Percentiles rank a stretch among this genome's conserved stretches.
phyloP scores from a whole-genome alignment of 768 basidiomycete genomes.

The Boletellus sp. region DNA sequence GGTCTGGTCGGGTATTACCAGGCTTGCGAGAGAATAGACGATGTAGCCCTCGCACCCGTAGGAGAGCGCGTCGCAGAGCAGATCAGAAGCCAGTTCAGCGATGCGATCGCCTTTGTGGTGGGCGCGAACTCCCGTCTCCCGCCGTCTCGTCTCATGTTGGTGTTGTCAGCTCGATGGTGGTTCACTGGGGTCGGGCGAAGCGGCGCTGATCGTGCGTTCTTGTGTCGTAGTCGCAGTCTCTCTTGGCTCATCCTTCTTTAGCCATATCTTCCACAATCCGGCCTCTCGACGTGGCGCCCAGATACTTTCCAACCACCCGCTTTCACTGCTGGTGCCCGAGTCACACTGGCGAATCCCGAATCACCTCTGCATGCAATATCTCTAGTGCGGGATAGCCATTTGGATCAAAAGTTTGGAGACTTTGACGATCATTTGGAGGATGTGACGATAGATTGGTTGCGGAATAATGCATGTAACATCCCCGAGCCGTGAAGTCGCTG shows the following conservation, averaged over 20 bases:
- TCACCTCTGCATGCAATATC: slow-evolving; percentile 46
- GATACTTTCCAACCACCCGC: slow-evolving; percentile 35
- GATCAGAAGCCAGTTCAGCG: slow-evolving; percentile 49
- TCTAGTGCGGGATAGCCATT: slow-evolving; percentile 47
- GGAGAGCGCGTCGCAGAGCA: slow-evolving; percentile 60
- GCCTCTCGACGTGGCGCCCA: slow-evolving; percentile 47
- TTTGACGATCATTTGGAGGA: slow-evolving; percentile 84
- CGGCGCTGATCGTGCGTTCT: slow-evolving; percentile 55
- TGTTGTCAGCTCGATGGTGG: slow-evolving; percentile 55
- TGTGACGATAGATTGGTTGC: slow-evolving; percentile 50
- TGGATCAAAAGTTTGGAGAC: slow-evolving; percentile 64
- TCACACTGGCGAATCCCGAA: slow-evolving; percentile 45
- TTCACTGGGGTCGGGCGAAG: slow-evolving; percentile 47
- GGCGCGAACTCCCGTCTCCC: slow-evolving; percentile 7
- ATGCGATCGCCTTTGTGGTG: slow-evolving; percentile 74
- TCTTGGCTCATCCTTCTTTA: slow-evolving; percentile 22
- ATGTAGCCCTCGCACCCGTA: slow-evolving; percentile 57
- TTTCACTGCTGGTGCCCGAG: slow-evolving; percentile 43
- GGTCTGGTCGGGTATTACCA: slow-evolving; percentile 74
- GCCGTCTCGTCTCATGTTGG: slow-evolving; percentile 4
- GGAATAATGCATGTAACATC: slow-evolving; percentile 35
- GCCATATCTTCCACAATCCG: slow-evolving; percentile 49
- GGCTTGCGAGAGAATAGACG: slow-evolving; percentile 61
- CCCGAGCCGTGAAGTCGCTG: slow-evolving; percentile 10
- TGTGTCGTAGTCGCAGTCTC: neutral